Conservation (phyloP, 495 filamentous ascomycete species). For the Oidiodendron maius region DNA sequence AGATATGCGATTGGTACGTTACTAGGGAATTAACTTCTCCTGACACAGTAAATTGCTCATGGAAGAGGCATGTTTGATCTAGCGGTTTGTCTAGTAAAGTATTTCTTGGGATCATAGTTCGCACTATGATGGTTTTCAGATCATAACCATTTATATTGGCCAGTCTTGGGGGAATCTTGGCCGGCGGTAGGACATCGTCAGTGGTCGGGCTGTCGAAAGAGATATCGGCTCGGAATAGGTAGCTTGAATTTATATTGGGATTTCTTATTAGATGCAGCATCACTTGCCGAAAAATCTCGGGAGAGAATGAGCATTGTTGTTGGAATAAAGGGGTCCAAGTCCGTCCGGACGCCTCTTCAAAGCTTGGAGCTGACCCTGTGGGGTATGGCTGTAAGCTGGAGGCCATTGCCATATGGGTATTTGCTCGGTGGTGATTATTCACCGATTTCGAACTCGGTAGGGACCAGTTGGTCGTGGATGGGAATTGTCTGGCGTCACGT, state of each 20-base stretch:
- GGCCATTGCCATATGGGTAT: slow-evolving; percentile 10
- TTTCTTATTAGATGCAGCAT: slow-evolving; percentile 73
- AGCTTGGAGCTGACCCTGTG: slow-evolving; percentile 12
- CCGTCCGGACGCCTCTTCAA: slow-evolving; percentile 24
- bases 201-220: slow-evolving; percentile 37
- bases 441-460: background rate
- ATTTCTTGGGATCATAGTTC: slow-evolving; percentile 77
- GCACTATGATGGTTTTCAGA: slow-evolving; percentile 55
- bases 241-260: slow-evolving; percentile 78
- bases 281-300: slow-evolving; percentile 52
- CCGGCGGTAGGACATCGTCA: background rate
- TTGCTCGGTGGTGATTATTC: background rate
- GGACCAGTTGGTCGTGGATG: background rate
- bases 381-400: slow-evolving; percentile 7
- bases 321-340: slow-evolving; percentile 45
- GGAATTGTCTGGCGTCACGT: background rate
- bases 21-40: slow-evolving; percentile 46
- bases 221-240: slow-evolving; percentile 85
- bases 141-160: slow-evolving; percentile 44
- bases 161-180: slow-evolving; percentile 29
- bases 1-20: slow-evolving; percentile 73
- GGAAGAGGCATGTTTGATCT: slow-evolving; percentile 77
- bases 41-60: slow-evolving; percentile 23
- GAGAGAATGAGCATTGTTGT: slow-evolving; percentile 51
- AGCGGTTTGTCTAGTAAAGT: slow-evolving; percentile 63